phyloP scores from a whole-genome alignment of 805 yeast species.

The Maudiozyma saulgeensis region DNA sequence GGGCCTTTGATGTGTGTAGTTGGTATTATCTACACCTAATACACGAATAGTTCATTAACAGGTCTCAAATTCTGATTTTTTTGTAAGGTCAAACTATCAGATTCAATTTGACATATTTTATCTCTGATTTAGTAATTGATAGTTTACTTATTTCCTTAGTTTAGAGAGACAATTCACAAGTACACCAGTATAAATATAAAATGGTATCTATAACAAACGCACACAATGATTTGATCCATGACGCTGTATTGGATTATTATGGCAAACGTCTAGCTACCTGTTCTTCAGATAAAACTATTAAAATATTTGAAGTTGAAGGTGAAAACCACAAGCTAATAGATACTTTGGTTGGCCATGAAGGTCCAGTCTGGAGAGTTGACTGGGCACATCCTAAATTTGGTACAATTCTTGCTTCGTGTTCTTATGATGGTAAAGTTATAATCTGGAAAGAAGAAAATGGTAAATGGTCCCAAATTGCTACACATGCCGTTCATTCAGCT shows the following conservation, averaged over 20 bases:
- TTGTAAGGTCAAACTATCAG: no score
- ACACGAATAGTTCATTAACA: background rate
- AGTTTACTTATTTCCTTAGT: no score
- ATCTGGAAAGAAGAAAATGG: slow-evolving; percentile 93
- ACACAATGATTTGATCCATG: slow-evolving; percentile 89
- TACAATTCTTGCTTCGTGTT: slow-evolving; percentile 84
- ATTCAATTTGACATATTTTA: no score
- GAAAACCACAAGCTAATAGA: slow-evolving; percentile 74
- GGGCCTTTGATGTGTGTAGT: no score
- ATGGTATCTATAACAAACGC: slow-evolving; percentile 83
- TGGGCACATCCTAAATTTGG: slow-evolving; percentile 99
- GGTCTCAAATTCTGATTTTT: no score
- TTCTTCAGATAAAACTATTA: slow-evolving; percentile 92
- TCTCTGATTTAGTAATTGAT: no score
- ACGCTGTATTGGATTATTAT: slow-evolving; percentile 93
- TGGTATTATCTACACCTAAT: background rate
- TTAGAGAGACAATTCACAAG: background rate
- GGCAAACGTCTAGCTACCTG: slow-evolving; percentile 94
- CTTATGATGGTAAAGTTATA: slow-evolving; percentile 89
- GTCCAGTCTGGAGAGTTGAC: slow-evolving; percentile 97
- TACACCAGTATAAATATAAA: background rate
- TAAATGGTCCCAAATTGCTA: slow-evolving; percentile 79
- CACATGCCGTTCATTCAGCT: slow-evolving; percentile 82
- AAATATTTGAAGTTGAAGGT: slow-evolving; percentile 84
- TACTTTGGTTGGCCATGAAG: slow-evolving; percentile 87